Conservation (phyloP, 1,284 basidiomycete genomes). For the Cutaneotrichosporon arboriforme region DNA sequence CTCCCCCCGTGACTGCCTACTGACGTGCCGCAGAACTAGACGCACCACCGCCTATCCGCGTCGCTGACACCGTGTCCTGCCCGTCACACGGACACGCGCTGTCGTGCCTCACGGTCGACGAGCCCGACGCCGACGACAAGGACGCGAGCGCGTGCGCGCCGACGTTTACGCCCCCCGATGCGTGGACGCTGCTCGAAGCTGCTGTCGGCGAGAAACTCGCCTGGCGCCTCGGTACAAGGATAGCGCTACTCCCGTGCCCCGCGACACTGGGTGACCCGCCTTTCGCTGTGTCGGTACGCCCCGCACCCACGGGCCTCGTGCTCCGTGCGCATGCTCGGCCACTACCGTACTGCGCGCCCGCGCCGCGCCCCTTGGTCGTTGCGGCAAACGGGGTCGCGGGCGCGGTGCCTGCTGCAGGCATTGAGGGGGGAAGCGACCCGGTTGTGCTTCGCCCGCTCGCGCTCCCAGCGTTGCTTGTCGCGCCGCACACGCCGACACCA, state of each 20-base stretch:
- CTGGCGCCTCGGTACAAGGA: constrained; percentile 14
- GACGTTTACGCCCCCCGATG: constrained; percentile 6
- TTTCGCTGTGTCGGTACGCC: constrained; percentile 13
- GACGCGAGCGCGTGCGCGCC: neutral
- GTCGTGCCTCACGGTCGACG: constrained; percentile 6
- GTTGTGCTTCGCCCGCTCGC: constrained; percentile 19
- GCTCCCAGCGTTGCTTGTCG: constrained; percentile 27
- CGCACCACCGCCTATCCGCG: constrained; percentile 6
- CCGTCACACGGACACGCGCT: constrained; percentile 9
- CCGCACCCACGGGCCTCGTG: constrained; percentile 3
- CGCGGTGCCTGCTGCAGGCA: neutral
- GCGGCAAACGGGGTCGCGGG: neutral
- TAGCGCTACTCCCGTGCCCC: constrained; percentile 9
- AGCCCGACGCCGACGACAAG: neutral
- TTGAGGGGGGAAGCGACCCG: constrained; percentile 1
- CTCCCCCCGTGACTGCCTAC: neutral
- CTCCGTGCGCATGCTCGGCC: constrained; percentile 8
- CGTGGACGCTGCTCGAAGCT: constrained; percentile 11
- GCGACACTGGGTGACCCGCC: constrained; percentile 8
- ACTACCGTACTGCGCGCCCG: constrained; percentile 9
- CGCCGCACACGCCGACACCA: constrained; percentile 5
- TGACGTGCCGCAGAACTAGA: constrained; percentile 10
- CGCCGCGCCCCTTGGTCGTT: neutral
- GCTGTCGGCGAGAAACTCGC: constrained; percentile 22
- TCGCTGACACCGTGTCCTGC: constrained; percentile 13